phyloP scores from a whole-genome alignment of 2,329 filamentous ascomycete species.

The Elsinoe necatrix region DNA sequence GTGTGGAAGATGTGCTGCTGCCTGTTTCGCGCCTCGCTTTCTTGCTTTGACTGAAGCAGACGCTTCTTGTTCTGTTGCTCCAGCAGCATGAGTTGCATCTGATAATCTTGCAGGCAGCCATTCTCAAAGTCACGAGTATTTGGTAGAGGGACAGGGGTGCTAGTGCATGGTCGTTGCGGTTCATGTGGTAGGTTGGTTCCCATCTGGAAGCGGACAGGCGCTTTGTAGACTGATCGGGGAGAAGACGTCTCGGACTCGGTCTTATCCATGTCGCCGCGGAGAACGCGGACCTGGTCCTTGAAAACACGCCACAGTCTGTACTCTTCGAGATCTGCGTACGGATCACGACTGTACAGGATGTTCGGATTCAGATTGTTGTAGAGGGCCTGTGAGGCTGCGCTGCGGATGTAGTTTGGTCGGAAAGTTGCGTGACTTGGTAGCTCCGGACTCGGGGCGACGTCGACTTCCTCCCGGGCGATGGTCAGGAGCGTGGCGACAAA shows the following conservation, averaged over 20 bases:
- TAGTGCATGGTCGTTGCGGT: constrained; percentile 11
- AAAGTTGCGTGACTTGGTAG: neutral
- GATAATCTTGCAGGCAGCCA: neutral
- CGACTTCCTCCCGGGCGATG: constrained; percentile 40
- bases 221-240: neutral
- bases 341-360: constrained; percentile 25
- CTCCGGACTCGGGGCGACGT: constrained; percentile 14
- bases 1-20: neutral
- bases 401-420: neutral
- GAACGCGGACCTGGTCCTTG: constrained; percentile 53
- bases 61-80: constrained; percentile 11
- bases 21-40: neutral
- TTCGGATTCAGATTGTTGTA: constrained; percentile 18
- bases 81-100: constrained; percentile 11
- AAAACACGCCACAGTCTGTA: constrained; percentile 54
- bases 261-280: constrained; percentile 51
- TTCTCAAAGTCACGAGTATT: neutral
- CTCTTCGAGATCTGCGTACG: constrained; percentile 40
- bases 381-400: constrained; percentile 6
- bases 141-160: constrained; percentile 12
- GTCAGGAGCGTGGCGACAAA: constrained; percentile 56
- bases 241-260: neutral
- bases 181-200: neutral
- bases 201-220: neutral
- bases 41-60: neutral